Evolutionary conservation across 2,329 filamentous ascomycete species (phyloP).

Genomic region (Ambrosiella cleistominuta): DNA sequence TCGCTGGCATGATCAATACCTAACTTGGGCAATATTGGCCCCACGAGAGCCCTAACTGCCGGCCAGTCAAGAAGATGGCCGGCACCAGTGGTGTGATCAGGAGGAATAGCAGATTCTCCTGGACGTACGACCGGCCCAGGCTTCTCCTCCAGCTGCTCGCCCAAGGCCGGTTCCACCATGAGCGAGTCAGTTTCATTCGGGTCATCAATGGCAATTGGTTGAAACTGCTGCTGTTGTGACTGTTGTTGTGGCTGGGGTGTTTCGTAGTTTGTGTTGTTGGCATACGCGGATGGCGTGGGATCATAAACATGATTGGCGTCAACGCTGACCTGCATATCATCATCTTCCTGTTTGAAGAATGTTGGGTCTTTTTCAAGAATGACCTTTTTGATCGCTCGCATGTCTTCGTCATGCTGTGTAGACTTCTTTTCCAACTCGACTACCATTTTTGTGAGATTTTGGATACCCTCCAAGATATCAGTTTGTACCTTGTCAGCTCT

Average conservation of each 20-base stretch:
- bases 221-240: too few species aligned
- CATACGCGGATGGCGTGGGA: too few species aligned
- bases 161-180: conserved; percentile 14
- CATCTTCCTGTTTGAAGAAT: conserved; percentile 10
- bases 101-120: conserved; percentile 54
- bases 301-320: not conserved
- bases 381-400: conserved; percentile 14
- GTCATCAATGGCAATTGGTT: not conserved
- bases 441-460: conserved; percentile 21
- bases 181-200: not conserved
- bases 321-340: not conserved
- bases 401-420: conserved; percentile 5
- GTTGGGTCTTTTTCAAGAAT: conserved; percentile 6
- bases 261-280: too few species aligned
- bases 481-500: conserved; percentile 43
- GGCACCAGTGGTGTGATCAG: conserved; percentile 80
- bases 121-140: conserved; percentile 34
- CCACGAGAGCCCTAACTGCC: conserved; percentile 48
- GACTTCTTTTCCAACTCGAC: not conserved
- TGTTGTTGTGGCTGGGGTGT: too few species aligned
- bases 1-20: conserved; percentile 41
- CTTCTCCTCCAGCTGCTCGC: conserved; percentile 33
- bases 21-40: conserved; percentile 27
- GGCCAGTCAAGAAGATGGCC: conserved; percentile 62
- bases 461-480: conserved; percentile 41